Conservation (phyloP, 2,329 filamentous ascomycete genomes). For the Aspergillus sp. region DNA sequence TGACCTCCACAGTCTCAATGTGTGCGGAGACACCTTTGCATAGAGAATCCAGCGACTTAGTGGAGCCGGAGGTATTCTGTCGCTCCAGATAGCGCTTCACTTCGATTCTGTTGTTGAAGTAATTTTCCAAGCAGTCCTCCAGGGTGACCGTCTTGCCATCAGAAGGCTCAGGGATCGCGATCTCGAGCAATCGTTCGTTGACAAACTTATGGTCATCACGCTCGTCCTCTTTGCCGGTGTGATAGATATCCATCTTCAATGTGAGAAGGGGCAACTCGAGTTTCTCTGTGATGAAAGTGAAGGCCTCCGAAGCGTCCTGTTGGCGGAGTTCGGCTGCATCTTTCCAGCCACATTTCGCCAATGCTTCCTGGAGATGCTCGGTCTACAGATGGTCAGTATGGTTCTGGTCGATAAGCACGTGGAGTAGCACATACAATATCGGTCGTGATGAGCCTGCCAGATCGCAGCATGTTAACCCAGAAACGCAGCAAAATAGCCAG, state of each 20-base stretch:
- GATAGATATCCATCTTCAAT: constrained; percentile 90
- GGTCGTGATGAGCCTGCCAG: constrained; percentile 77
- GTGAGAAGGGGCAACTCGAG: constrained; percentile 84
- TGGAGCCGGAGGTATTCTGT: constrained; percentile 55
- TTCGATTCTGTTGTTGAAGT: constrained; percentile 92
- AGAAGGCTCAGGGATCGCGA: constrained; percentile 71
- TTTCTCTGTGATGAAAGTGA: constrained; percentile 88
- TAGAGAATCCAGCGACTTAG: constrained; percentile 34
- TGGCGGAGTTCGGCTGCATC: constrained; percentile 76
- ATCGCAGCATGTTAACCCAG: constrained; percentile 90
- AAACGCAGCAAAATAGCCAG: constrained; percentile 76
- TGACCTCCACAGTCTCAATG: constrained; percentile 44
- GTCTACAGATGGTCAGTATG: constrained; percentile 54
- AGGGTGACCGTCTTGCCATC: constrained; percentile 71
- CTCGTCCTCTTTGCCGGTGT: constrained; percentile 78
- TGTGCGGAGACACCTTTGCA: constrained; percentile 38
- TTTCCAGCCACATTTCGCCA: constrained; percentile 84
- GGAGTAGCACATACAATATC: constrained; percentile 64
- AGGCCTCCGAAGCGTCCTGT: constrained; percentile 94
- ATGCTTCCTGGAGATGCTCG: constrained; percentile 73
- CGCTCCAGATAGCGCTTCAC: constrained; percentile 73
- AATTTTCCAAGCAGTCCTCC: constrained; percentile 88
- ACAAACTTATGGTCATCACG: constrained; percentile 92
- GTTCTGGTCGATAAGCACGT: background rate
- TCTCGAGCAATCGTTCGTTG: constrained; percentile 83